These are phyloP conservation scores for Trichoderma aggressivum DNA, from an alignment of 2,329 filamentous ascomycete genomes.

Conservation along the genomic window DNA sequence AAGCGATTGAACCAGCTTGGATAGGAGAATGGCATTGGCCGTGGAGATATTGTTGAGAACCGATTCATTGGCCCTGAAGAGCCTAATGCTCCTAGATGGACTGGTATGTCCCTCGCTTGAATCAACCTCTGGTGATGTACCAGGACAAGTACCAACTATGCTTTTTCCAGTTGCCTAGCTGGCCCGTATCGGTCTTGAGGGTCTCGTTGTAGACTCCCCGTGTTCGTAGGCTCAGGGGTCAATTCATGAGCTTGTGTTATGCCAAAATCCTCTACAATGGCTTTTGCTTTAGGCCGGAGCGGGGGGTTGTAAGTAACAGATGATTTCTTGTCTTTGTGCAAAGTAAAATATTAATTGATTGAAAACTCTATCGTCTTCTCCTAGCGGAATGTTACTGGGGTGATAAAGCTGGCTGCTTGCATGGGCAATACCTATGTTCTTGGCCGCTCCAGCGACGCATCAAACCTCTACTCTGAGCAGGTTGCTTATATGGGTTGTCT, in stretches of 20 bases:
- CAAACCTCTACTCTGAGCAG: conserved; percentile 50
- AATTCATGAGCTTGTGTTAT: not conserved
- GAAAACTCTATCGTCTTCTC: conserved; percentile 55
- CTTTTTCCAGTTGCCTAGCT: conserved; percentile 32
- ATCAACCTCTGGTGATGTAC: conserved; percentile 35
- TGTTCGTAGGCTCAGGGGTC: not conserved
- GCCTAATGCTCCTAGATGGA: no score
- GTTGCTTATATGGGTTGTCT: conserved; percentile 52
- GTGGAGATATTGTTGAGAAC: not conserved
- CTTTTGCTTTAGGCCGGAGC: conserved; percentile 51
- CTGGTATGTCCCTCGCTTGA: no score
- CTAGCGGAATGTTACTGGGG: conserved; percentile 44
- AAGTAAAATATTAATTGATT: conserved; percentile 40
- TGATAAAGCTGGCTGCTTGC: conserved; percentile 30
- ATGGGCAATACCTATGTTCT: conserved; percentile 52
- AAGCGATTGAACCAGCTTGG: not conserved
- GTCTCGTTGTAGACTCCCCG: conserved; percentile 53
- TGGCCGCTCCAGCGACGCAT: conserved; percentile 42
- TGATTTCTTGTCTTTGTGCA: no score
- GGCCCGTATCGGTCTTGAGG: conserved; percentile 46
- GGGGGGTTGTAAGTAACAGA: conserved; percentile 23
- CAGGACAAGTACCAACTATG: no score
- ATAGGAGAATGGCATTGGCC: not conserved
- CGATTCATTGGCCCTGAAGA: no score
- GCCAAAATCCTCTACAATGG: conserved; percentile 43